Base-by-base conservation (phyloP, 495 filamentous ascomycete genomes). In the Lepidopterella palustris region DNA sequence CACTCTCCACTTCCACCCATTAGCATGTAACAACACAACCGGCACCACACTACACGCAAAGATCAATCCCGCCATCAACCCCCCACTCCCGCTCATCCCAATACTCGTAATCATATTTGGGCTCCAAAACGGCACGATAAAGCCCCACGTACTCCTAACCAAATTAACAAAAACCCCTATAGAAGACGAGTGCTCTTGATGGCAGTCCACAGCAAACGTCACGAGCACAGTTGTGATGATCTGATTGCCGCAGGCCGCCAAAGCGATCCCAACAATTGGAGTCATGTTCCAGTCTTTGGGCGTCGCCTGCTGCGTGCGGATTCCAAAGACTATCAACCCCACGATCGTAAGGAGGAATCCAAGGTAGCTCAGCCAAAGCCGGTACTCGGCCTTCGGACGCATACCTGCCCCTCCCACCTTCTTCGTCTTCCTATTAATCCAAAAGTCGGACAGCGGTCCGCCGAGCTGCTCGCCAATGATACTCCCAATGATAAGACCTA, bases 101-200 rank as follows among this genome's bases (percentile, higher is more conserved):
- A n/a, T n/a, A n/a, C n/a, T n/a, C n/a, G n/a, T n/a, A n/a, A n/a
- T n/a, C n/a, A n/a, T n/a, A n/a, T n/a, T n/a, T n/a, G n/a, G n/a
- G n/a, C n/a, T n/a, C 77, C 78, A 82, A 63, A 82, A 82, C 4
- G 77, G 78, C 21, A 80, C 80, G 59, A 83, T 76, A 64, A 83
- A 83, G 0, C 79, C 79, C 79, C 79, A 82, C 23, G 72, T 76
- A 54, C 78, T 75, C 8, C 80, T 67, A 27, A 82, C 72, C 55
- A 82, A 77, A 0, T 73, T 82, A 49, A 83, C 78, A 54, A 82
- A 82, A 3, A 84, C 80, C 28, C 81, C 81, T 3, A 83, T 74
- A 62, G 76, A 77, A 0, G 73, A 76, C 1, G 79, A 71, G 32
- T 81, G 76, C 24, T 77, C 69, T 0, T 66, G 77, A 53, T 81